These are phyloP conservation scores for Stylosanthes scabra DNA, from an alignment of 331 rosid genomes.

Conservation along the genomic window DNA sequence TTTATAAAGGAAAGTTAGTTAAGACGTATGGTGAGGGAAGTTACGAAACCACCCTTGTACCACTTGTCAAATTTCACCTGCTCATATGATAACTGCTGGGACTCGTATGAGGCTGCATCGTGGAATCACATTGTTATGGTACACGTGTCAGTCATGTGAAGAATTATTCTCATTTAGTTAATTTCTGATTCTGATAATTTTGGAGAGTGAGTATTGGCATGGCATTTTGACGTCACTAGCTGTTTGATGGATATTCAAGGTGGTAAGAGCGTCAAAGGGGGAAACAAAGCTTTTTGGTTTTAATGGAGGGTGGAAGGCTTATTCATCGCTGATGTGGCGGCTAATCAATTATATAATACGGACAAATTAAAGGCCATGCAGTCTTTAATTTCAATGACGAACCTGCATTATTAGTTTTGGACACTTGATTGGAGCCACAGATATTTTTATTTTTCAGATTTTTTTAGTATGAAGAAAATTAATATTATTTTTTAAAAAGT, in stretches of 20 bases:
- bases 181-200: not conserved
- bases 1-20: constrained; percentile 43
- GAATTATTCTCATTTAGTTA: not conserved
- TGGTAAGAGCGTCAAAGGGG: constrained; percentile 10
- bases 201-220: constrained; percentile 3
- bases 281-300: constrained; percentile 37
- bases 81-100: not conserved
- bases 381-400: constrained; percentile 13
- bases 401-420: not conserved
- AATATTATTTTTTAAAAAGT: too few relatives aligned
- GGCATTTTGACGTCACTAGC: not conserved
- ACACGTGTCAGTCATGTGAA: constrained; percentile 56
- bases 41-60: constrained; percentile 48
- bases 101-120: not conserved
- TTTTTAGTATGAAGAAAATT: too few relatives aligned
- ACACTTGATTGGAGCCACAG: too few relatives aligned
- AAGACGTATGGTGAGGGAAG: not conserved
- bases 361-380: constrained; percentile 17
- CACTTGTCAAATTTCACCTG: constrained; percentile 1
- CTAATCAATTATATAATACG: constrained; percentile 32
- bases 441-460: too few relatives aligned
- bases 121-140: constrained; percentile 44
- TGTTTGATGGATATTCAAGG: too few relatives aligned
- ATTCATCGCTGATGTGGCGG: constrained; percentile 38
- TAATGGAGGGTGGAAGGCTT: constrained; percentile 43